Evolutionary conservation across 2,329 filamentous ascomycete species (phyloP).

Genomic region (Cercospora zeae-maydis): DNA sequence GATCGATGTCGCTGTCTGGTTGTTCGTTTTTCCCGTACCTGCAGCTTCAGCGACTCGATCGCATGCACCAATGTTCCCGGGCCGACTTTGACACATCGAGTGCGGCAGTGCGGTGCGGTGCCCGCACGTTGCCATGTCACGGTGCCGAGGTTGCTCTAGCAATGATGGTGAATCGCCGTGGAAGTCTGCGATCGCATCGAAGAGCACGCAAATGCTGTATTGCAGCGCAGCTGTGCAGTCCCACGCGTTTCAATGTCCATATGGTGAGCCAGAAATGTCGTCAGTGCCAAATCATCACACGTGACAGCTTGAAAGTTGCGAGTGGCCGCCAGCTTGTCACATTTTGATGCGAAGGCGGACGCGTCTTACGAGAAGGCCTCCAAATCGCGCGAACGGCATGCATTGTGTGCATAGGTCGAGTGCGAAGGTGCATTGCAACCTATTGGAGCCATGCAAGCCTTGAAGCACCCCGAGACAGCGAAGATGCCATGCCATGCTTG

Average conservation of each 20-base stretch:
- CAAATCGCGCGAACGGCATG: not conserved
- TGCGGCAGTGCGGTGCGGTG: not conserved
- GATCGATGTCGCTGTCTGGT: conserved; percentile 1
- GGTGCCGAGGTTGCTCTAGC: not conserved
- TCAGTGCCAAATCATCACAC: not conserved
- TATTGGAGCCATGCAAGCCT: not conserved
- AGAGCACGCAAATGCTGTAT: not conserved
- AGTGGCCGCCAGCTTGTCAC: not conserved
- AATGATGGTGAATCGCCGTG: not conserved
- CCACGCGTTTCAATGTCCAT: not conserved
- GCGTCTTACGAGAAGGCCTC: not conserved
- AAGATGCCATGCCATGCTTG: not conserved
- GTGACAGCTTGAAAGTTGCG: not conserved
- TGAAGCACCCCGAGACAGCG: not conserved
- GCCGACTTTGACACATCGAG: not conserved
- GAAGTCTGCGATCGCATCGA: not conserved
- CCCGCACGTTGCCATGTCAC: not conserved
- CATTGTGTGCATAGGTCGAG: not conserved
- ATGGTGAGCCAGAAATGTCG: not conserved
- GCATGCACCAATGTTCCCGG: not conserved
- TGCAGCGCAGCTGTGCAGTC: not conserved
- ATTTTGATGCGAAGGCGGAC: not conserved
- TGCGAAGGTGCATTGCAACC: not conserved
- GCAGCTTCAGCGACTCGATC: not conserved
- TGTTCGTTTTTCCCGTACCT: conserved; percentile 1